Conservation (phyloP, 176 grass and related monocot genomes). For the Oryza brachyantha region DNA sequence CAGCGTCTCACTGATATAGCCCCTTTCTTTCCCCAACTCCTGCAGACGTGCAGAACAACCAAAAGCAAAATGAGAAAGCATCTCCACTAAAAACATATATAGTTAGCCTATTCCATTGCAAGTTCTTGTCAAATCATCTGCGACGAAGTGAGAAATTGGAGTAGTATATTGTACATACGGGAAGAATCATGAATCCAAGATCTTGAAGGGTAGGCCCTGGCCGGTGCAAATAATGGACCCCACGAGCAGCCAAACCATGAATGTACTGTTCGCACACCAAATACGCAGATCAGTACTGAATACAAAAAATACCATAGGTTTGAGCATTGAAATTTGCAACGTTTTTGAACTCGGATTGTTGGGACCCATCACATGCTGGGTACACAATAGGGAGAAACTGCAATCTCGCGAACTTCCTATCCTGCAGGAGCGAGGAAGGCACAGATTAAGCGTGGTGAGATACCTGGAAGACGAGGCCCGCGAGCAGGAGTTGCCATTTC, state of each 20-base stretch:
- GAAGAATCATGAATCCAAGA: conserved; percentile 86
- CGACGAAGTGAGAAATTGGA: neutral
- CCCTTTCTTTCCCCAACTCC: conserved; percentile 81
- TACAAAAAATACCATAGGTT: neutral
- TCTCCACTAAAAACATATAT: neutral
- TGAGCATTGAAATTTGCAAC: neutral
- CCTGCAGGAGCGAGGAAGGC: neutral
- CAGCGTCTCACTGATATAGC: conserved; percentile 74
- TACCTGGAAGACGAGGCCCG: conserved; percentile 84
- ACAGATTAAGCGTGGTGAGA: neutral
- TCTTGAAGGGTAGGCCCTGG: conserved; percentile 84
- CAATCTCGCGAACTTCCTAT: neutral
- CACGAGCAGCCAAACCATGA: conserved; percentile 77
- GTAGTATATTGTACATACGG: conserved; percentile 41
- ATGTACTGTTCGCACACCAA: conserved; percentile 56
- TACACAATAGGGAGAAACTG: neutral
- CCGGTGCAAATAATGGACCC: conserved; percentile 85
- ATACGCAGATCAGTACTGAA: neutral
- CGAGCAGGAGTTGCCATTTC: conserved; percentile 83
- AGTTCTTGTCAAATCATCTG: neutral
- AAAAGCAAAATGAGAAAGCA: conserved; percentile 13
- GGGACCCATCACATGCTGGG: neutral
- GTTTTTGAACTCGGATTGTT: neutral
- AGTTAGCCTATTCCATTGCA: neutral
- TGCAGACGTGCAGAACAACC: conserved; percentile 13